Conservation (phyloP, 2,329 filamentous ascomycete genomes). For the Penicillium sp. region DNA sequence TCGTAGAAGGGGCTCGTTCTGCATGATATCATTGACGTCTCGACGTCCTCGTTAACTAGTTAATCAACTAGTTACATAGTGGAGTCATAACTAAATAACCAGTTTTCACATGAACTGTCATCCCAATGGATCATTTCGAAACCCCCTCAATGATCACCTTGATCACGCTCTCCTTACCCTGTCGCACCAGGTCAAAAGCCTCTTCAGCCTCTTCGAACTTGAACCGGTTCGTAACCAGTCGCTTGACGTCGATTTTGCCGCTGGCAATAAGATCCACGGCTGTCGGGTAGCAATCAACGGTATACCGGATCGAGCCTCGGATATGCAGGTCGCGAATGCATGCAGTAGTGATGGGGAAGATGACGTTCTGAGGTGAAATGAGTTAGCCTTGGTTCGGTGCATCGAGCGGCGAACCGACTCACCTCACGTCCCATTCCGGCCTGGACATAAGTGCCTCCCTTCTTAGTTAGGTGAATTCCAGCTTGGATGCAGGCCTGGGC, state of each 20-base stretch:
- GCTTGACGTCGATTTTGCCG: conserved; percentile 44
- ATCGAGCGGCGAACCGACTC: conserved; percentile 1
- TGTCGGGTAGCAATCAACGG: conserved; percentile 49
- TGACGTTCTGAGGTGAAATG: conserved; percentile 38
- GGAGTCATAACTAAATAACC: too few species aligned
- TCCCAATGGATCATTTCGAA: conserved; percentile 10
- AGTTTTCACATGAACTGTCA: background rate
- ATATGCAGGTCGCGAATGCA: conserved; percentile 51
- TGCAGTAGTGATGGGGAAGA: conserved; percentile 52
- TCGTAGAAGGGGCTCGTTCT: too few species aligned
- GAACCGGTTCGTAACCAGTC: conserved; percentile 42
- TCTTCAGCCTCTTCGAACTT: conserved; percentile 49
- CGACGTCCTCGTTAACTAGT: too few species aligned
- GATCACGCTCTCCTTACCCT: conserved; percentile 39
- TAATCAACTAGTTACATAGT: too few species aligned
- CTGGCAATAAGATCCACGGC: conserved; percentile 52
- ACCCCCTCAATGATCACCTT: conserved; percentile 48
- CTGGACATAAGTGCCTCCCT: conserved; percentile 53
- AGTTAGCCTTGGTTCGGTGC: background rate
- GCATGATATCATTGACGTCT: too few species aligned
- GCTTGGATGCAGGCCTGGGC: conserved; percentile 50
- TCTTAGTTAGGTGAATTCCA: conserved; percentile 46
- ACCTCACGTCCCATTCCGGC: conserved; percentile 52
- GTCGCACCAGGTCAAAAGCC: conserved; percentile 48
- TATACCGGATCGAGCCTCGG: conserved; percentile 54